Evolutionary conservation across 2,329 filamentous ascomycete genomes (phyloP).

Genomic region (Fonsecaea pedrosoi): DNA sequence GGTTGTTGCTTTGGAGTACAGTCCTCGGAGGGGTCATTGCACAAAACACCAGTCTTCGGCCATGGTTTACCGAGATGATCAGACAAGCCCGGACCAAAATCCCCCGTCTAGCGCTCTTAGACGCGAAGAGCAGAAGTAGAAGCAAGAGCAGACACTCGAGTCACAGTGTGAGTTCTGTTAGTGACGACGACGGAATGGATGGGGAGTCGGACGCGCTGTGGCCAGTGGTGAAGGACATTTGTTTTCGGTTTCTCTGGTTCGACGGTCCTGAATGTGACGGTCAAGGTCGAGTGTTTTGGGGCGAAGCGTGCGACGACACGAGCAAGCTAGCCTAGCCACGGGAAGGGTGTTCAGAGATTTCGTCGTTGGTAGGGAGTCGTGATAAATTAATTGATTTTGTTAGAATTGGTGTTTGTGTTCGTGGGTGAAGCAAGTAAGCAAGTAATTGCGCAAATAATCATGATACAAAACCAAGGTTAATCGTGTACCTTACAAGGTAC

Average conservation of each 20-base stretch:
- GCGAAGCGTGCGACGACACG: not conserved
- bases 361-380: too few species aligned
- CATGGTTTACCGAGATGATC: constrained; percentile 17
- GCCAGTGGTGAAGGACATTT: constrained; percentile 15
- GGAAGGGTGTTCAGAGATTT: too few species aligned
- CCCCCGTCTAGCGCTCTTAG: not conserved
- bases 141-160: not conserved
- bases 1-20: constrained; percentile 46
- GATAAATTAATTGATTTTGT: too few species aligned
- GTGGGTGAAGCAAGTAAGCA: too few species aligned
- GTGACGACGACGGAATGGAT: not conserved
- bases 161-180: not conserved
- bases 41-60: not conserved
- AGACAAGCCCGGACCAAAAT: not conserved
- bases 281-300: constrained; percentile 15
- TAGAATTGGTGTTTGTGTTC: too few species aligned
- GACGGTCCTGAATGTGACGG: constrained; percentile 24
- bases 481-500: too few species aligned
- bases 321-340: too few species aligned
- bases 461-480: too few species aligned
- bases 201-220: constrained; percentile 10
- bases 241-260: constrained; percentile 22
- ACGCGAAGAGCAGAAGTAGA: not conserved
- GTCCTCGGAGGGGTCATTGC: constrained; percentile 48
- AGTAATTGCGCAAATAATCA: too few species aligned